Evolutionary conservation across 2,329 filamentous ascomycete genomes (phyloP).

Genomic region (Clonostachys rhizophaga): DNA sequence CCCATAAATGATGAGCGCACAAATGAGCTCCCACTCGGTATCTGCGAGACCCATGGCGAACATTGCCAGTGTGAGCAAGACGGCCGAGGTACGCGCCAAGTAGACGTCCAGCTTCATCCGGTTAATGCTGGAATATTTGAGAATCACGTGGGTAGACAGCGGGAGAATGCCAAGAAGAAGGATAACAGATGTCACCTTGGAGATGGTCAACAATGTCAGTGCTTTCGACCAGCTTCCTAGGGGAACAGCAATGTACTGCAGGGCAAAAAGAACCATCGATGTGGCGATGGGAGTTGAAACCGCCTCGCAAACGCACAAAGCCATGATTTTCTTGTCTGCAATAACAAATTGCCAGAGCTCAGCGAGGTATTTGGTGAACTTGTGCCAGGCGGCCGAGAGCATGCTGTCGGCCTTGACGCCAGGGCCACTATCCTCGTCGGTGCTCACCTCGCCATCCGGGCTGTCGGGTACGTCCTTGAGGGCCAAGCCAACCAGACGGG

Average conservation of each 20-base stretch:
- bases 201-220: conserved; percentile 13
- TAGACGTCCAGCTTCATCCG: conserved; percentile 31
- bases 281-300: conserved; percentile 19
- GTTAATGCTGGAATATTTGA: conserved; percentile 15
- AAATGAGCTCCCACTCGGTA: conserved; percentile 24
- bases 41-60: conserved; percentile 28
- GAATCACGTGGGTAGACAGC: conserved; percentile 19
- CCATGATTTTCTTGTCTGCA: conserved; percentile 25
- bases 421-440: conserved; percentile 1
- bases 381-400: neutral
- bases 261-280: conserved; percentile 23
- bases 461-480: conserved; percentile 17
- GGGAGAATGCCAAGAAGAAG: conserved; percentile 27
- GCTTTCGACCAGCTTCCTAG: conserved; percentile 36
- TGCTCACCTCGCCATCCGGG: conserved; percentile 4
- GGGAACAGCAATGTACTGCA: conserved; percentile 51
- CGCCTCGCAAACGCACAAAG: conserved; percentile 27
- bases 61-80: conserved; percentile 22
- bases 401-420: neutral
- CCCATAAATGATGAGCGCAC: conserved; percentile 36
- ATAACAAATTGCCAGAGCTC: conserved; percentile 34
- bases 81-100: conserved; percentile 25
- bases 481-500: conserved; percentile 19
- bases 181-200: neutral
- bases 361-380: conserved; percentile 11